These are phyloP conservation scores for Cladosporium sp. DNA, from an alignment of 2,329 filamentous ascomycete species.

Conservation along the genomic window DNA sequence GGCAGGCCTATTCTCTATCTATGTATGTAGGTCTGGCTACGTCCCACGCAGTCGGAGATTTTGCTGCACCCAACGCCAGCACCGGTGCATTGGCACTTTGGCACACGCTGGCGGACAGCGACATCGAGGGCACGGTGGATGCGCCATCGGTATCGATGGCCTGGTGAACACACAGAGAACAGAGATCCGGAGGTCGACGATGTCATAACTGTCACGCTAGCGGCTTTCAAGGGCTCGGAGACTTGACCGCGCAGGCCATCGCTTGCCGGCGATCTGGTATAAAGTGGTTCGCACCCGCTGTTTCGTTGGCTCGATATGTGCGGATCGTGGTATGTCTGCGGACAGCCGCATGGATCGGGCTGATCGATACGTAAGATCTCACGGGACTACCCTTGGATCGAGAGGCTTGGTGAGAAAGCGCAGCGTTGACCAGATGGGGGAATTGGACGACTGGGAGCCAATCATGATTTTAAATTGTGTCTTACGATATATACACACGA, in stretches of 20 bases:
- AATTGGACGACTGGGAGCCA: neutral
- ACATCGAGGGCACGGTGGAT: neutral
- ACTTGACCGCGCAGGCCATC: constrained; percentile 10
- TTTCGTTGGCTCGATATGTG: constrained; percentile 9
- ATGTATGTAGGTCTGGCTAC: neutral
- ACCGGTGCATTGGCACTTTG: neutral
- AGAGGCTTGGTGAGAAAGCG: neutral
- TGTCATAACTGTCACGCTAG: constrained; percentile 15
- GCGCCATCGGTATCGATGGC: neutral
- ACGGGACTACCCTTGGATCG: constrained; percentile 13
- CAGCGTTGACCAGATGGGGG: neutral
- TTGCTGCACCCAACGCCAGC: constrained; percentile 7
- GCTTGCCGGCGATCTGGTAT: constrained; percentile 5
- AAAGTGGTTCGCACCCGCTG: constrained; percentile 1
- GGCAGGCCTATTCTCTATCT: neutral
- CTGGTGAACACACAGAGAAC: constrained; percentile 2
- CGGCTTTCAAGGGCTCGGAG: constrained; percentile 13
- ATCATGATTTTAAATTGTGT: neutral
- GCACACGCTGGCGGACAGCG: neutral
- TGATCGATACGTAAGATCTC: neutral
- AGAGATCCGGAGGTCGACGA: constrained; percentile 7
- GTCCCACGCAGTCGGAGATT: constrained; percentile 4
- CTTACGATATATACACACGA: neutral
- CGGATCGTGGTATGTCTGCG: constrained; percentile 8
- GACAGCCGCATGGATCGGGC: constrained; percentile 5